These are phyloP conservation scores for Agrocybe chaxingu DNA, from an alignment of 768 basidiomycete genomes.

Conservation along the genomic window DNA sequence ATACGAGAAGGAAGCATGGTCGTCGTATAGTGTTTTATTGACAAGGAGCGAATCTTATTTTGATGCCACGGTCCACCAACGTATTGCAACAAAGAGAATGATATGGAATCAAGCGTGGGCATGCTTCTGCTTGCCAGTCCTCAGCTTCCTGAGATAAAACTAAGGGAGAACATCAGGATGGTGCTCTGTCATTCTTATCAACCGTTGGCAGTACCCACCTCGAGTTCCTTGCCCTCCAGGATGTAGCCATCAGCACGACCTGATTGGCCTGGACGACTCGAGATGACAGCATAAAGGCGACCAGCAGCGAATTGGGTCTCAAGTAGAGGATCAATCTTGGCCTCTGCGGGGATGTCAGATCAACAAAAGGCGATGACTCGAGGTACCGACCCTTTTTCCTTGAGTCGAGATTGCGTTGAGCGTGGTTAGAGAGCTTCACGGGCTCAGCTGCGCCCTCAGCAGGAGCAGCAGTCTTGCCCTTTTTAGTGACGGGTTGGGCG, in stretches of 20 bases:
- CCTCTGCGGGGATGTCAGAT: slow-evolving; percentile 43
- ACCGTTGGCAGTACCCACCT: slow-evolving; percentile 49
- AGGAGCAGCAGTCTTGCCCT: slow-evolving; percentile 62
- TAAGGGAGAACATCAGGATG: slow-evolving; percentile 24
- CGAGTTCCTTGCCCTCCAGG: slow-evolving; percentile 97
- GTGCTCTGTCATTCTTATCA: slow-evolving; percentile 7
- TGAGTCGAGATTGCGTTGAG: slow-evolving; percentile 81
- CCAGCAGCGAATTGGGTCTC: slow-evolving; percentile 91
- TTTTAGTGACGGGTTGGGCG: slow-evolving; percentile 92
- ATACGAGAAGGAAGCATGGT: slow-evolving; percentile 16
- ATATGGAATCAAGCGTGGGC: slow-evolving; percentile 43
- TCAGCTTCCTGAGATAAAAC: slow-evolving; percentile 95
- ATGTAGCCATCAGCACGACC: slow-evolving; percentile 97
- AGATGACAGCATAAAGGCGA: slow-evolving; percentile 90
- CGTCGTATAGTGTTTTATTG: slow-evolving; percentile 12
- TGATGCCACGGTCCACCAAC: slow-evolving; percentile 19
- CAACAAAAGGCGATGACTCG: neutral
- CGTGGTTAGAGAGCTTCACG: slow-evolving; percentile 88
- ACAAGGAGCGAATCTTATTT: slow-evolving; percentile 16
- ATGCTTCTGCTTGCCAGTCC: slow-evolving; percentile 94
- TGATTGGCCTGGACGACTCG: slow-evolving; percentile 94
- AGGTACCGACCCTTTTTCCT: slow-evolving; percentile 76
- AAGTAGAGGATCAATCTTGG: slow-evolving; percentile 88
- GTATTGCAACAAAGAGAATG: slow-evolving; percentile 12
- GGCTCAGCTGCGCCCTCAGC: slow-evolving; percentile 47